phyloP scores from a whole-genome alignment of 1,284 basidiomycete genomes.

The Cutaneotrichosporon sp. region DNA sequence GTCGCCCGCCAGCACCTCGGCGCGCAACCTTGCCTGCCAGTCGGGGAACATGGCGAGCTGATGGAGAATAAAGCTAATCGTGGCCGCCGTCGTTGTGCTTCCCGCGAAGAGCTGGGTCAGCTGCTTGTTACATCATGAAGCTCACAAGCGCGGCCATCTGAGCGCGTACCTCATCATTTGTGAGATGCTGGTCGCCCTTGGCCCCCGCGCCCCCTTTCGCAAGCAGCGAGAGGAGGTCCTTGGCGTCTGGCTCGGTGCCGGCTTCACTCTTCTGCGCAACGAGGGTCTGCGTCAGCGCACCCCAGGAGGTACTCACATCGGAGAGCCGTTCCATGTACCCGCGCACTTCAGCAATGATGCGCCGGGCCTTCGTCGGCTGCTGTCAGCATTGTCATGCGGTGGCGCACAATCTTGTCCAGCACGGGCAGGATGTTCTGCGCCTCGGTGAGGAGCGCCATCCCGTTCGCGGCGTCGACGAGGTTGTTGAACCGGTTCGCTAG shows the following conservation, averaged over 20 bases:
- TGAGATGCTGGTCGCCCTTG: conserved; percentile 61
- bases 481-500: neutral
- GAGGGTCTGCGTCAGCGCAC: neutral
- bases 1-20: conserved; percentile 53
- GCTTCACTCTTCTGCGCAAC: neutral
- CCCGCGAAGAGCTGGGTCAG: conserved; percentile 56
- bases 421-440: conserved; percentile 13
- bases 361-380: conserved; percentile 10
- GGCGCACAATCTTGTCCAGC: conserved; percentile 13
- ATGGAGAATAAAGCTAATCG: conserved; percentile 69
- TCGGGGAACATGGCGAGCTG: conserved; percentile 60
- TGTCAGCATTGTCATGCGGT: too few species aligned
- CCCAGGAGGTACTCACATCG: conserved; percentile 53
- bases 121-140: neutral
- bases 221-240: conserved; percentile 13
- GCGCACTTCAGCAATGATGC: neutral
- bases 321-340: conserved; percentile 3
- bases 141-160: conserved; percentile 74
- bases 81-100: conserved; percentile 73
- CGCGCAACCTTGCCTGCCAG: conserved; percentile 61
- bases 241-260: conserved; percentile 41
- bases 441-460: neutral
- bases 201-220: conserved; percentile 62
- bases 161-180: conserved; percentile 66
- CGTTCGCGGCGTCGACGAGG: conserved; percentile 3